A percentile compares a stretch with the other conserved stretches of the same genome.
phyloP scores from a whole-genome alignment of 495 filamentous ascomycete genomes.

The Aspergillus nidulans region DNA sequence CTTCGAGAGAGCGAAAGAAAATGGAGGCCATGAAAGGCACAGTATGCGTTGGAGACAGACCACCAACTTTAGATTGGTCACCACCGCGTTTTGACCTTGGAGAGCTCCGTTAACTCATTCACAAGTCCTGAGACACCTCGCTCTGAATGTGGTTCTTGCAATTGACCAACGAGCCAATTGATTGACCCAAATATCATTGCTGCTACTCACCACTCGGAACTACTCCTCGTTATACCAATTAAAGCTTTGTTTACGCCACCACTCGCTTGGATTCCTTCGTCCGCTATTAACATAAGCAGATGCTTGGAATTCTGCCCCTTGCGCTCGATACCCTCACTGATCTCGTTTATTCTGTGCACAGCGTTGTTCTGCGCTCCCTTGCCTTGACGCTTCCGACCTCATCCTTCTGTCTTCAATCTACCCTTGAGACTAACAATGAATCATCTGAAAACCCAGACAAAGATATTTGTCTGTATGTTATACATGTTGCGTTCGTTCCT shows the following conservation, averaged over 20 bases:
- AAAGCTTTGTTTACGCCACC: background rate
- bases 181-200: background rate
- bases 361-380: background rate
- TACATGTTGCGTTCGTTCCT: background rate
- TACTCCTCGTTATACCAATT: background rate
- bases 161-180: conserved; percentile 16
- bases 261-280: background rate
- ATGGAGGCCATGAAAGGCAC: conserved; percentile 28
- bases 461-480: background rate
- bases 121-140: background rate
- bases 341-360: background rate
- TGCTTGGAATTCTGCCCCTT: background rate
- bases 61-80: conserved; percentile 40
- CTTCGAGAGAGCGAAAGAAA: conserved; percentile 30
- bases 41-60: conserved; percentile 32
- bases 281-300: background rate
- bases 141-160: background rate
- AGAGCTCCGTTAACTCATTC: conserved; percentile 24
- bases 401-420: background rate
- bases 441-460: background rate
- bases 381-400: background rate
- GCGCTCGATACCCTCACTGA: background rate
- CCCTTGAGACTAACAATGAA: background rate
- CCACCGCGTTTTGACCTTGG: conserved; percentile 40
- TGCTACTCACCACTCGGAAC: conserved; percentile 17